Conservation (phyloP, 192 early-diverging fungal species). For the Coemansia sp. region DNA sequence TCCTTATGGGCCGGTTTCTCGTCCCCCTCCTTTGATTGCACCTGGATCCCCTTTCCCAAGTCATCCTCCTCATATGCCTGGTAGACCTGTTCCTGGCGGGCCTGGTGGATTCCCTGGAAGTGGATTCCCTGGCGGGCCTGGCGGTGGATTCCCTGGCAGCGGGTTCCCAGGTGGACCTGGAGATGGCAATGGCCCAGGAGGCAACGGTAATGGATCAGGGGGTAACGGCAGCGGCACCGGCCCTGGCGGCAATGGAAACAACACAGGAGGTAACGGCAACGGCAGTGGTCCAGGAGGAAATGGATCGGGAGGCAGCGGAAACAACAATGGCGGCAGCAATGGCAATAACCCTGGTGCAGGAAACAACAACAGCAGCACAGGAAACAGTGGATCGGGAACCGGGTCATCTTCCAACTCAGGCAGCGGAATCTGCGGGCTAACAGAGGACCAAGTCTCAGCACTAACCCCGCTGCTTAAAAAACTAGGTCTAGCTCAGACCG, state of each 20-base stretch:
- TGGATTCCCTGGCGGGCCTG: slow-evolving; percentile 18
- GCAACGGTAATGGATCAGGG: slow-evolving; percentile 3
- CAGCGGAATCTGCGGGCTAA: slow-evolving; percentile 30
- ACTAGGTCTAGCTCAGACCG: slow-evolving; percentile 40
- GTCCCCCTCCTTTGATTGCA: slow-evolving; percentile 14
- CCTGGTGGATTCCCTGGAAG: slow-evolving; percentile 15
- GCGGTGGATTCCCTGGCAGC: slow-evolving; percentile 20
- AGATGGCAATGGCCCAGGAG: slow-evolving; percentile 5
- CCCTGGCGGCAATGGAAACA: neutral
- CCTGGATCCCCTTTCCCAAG: slow-evolving; percentile 2
- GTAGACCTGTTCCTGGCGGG: slow-evolving; percentile 5
- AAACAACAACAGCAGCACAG: slow-evolving; percentile 2
- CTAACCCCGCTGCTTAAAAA: slow-evolving; percentile 46
- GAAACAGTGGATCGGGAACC: slow-evolving; percentile 8
- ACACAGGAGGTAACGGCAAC: slow-evolving; percentile 2
- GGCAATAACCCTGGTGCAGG: slow-evolving; percentile 10
- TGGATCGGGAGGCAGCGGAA: slow-evolving; percentile 5
- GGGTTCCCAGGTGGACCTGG: slow-evolving; percentile 12
- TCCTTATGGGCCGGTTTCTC: slow-evolving; percentile 3
- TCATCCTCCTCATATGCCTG: neutral
- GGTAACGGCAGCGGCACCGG: slow-evolving; percentile 15
- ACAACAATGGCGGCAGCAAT: slow-evolving; percentile 1
- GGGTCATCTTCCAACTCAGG: slow-evolving; percentile 12
- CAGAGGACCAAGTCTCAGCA: slow-evolving; percentile 20
- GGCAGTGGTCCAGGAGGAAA: neutral